phyloP scores from a whole-genome alignment of 805 yeast species.

The Kockiozyma suomiensis region DNA sequence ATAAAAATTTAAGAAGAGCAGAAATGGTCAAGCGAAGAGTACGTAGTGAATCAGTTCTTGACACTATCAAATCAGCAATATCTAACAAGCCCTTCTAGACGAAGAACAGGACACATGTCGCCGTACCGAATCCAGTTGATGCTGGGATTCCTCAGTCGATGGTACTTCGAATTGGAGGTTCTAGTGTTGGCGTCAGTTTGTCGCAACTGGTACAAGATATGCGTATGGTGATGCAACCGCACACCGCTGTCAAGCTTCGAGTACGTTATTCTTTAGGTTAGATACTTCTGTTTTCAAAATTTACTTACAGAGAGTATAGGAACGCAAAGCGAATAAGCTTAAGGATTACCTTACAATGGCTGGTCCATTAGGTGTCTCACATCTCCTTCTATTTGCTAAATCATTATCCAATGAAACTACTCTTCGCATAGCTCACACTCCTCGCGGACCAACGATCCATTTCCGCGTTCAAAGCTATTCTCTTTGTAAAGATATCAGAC shows the following conservation, averaged over 20 bases:
- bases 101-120: conserved; percentile 86
- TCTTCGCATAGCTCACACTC: conserved; percentile 80
- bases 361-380: conserved; percentile 92
- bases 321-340: conserved; percentile 81
- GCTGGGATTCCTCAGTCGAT: conserved; percentile 84
- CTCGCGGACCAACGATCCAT: conserved; percentile 91
- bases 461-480: conserved; percentile 79
- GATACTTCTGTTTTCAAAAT: background rate
- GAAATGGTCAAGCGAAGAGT: conserved; percentile 59
- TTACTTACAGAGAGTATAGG: conserved; percentile 47
- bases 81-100: conserved; percentile 43
- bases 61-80: background rate
- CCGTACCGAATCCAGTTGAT: conserved; percentile 60
- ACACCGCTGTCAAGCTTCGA: conserved; percentile 84
- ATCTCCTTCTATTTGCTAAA: conserved; percentile 84
- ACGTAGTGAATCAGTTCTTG: conserved; percentile 30
- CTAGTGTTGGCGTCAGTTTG: conserved; percentile 75
- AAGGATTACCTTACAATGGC: conserved; percentile 98
- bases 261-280: conserved; percentile 7
- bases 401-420: conserved; percentile 76
- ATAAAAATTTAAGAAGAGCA: background rate
- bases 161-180: conserved; percentile 85
- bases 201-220: conserved; percentile 84
- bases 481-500: conserved; percentile 75
- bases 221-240: conserved; percentile 92